Conservation (phyloP, 805 yeast genomes). For the Ogataea pilisensis region DNA sequence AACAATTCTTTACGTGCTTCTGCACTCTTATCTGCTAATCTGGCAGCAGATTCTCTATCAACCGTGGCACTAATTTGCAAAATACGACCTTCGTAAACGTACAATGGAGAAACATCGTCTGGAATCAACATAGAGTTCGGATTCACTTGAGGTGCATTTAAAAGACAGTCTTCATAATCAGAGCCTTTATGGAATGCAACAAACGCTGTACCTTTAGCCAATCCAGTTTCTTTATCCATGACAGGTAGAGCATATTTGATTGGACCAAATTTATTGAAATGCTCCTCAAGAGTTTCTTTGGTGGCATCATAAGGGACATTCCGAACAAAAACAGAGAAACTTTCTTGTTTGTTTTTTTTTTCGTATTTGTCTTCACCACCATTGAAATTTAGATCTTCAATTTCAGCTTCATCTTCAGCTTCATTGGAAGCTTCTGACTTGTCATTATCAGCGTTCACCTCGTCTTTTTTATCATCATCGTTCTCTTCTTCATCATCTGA, state of each 20-base stretch:
- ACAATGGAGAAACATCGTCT: conserved; percentile 85
- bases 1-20: conserved; percentile 66
- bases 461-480: conserved; percentile 26
- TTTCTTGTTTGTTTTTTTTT: conserved; percentile 57
- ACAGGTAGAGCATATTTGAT: conserved; percentile 94
- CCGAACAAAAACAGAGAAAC: conserved; percentile 76
- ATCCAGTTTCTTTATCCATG: conserved; percentile 75
- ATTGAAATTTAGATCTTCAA: conserved; percentile 1
- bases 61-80: conserved; percentile 81
- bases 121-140: conserved; percentile 69
- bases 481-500: conserved; percentile 27
- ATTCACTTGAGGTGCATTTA: conserved; percentile 69
- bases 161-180: conserved; percentile 64
- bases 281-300: conserved; percentile 68
- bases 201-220: conserved; percentile 92
- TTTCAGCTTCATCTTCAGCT: conserved; percentile 24
- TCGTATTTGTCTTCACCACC: conserved; percentile 23
- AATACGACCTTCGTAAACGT: conserved; percentile 90
- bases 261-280: conserved; percentile 78
- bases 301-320: conserved; percentile 95
- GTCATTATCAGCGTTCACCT: conserved; percentile 22
- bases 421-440: conserved; percentile 31
- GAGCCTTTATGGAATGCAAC: conserved; percentile 72
- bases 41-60: conserved; percentile 76
- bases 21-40: conserved; percentile 69